Evolutionary conservation across 257 asterid species (phyloP).

Genomic region (Nicotiana otophora): DNA sequence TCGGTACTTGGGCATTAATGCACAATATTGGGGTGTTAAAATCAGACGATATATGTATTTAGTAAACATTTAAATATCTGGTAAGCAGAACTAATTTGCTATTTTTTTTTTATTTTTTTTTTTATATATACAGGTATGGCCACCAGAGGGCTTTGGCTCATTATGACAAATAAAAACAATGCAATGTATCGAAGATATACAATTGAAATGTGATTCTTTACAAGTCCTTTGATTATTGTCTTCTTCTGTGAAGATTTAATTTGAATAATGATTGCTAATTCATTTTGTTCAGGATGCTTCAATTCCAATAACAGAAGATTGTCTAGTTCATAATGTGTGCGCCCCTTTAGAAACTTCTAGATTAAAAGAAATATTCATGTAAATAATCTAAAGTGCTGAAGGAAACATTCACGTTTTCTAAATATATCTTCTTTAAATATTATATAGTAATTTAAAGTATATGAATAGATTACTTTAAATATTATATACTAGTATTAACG

Average conservation of each 20-base stretch:
- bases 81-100: not conserved
- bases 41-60: not conserved
- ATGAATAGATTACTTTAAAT: no score
- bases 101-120: not conserved
- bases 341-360: no score
- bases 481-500: no score
- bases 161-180: slow-evolving; percentile 29
- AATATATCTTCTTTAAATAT: no score
- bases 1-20: not conserved
- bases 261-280: not conserved
- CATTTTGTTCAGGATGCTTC: not conserved
- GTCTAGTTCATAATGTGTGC: not conserved
- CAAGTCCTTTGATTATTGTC: not conserved
- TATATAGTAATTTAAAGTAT: no score
- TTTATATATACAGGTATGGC: slow-evolving; percentile 69
- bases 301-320: not conserved
- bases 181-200: not conserved
- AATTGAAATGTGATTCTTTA: not conserved
- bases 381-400: no score
- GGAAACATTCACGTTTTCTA: no score
- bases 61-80: not conserved
- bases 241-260: not conserved
- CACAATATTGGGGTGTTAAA: not conserved
- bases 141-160: slow-evolving; percentile 72
- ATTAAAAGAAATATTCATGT: no score